Conservation (phyloP, 2,329 filamentous ascomycete species). For the Pezicula rhizophila region DNA sequence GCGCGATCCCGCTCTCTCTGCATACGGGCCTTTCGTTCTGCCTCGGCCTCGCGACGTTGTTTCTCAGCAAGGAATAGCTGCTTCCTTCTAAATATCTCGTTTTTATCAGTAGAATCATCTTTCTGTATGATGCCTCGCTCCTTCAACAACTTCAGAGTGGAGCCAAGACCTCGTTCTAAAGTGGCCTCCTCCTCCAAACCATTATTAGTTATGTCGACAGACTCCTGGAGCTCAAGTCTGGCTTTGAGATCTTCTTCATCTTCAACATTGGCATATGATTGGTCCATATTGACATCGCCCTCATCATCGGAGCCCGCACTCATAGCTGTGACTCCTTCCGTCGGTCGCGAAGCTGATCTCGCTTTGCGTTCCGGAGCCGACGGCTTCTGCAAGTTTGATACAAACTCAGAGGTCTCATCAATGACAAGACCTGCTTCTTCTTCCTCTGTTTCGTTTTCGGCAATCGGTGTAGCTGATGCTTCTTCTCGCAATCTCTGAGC, state of each 20-base stretch:
- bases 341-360: constrained; percentile 29
- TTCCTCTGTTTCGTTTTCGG: constrained; percentile 50
- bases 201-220: constrained; percentile 53
- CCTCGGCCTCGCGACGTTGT: constrained; percentile 67
- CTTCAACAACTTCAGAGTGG: constrained; percentile 73
- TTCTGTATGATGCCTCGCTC: constrained; percentile 77
- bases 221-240: constrained; percentile 42
- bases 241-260: constrained; percentile 43
- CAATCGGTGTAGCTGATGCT: constrained; percentile 43
- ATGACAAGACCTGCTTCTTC: constrained; percentile 68
- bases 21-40: constrained; percentile 70
- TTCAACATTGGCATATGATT: constrained; percentile 28
- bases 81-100: constrained; percentile 62
- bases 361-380: constrained; percentile 44
- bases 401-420: constrained; percentile 92
- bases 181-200: constrained; percentile 83
- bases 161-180: constrained; percentile 71
- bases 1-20: constrained; percentile 86
- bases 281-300: constrained; percentile 36
- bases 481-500: constrained; percentile 72
- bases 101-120: constrained; percentile 54
- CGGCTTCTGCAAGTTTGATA: constrained; percentile 74
- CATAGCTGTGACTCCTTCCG: constrained; percentile 39
- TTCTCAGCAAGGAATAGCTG: constrained; percentile 77
- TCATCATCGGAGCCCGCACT: constrained; percentile 33